phyloP scores from a whole-genome alignment of 2,329 filamentous ascomycete genomes.

The Leptographium radiaticola region DNA sequence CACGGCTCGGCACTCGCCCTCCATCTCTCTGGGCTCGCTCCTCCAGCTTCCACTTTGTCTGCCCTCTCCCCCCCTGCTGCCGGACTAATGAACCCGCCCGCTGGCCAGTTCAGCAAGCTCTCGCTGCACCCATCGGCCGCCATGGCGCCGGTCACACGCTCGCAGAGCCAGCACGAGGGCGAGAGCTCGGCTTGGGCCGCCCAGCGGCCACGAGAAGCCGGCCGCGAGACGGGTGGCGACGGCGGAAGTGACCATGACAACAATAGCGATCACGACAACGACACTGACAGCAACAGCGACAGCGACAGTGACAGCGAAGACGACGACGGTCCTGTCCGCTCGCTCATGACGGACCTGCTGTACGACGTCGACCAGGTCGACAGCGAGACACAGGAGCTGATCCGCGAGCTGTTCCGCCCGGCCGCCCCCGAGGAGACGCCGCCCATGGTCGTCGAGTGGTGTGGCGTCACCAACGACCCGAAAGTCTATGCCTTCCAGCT shows the following conservation, averaged over 20 bases:
- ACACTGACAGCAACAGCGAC: neutral
- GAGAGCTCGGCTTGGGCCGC: too few species aligned
- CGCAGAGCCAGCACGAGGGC: neutral
- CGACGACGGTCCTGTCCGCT: constrained; percentile 17
- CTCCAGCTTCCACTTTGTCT: neutral
- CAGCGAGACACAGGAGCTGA: constrained; percentile 12
- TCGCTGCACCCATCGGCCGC: constrained; percentile 1
- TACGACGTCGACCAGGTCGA: constrained; percentile 21
- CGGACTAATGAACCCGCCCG: constrained; percentile 6
- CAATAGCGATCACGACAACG: neutral
- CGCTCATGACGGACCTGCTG: constrained; percentile 19
- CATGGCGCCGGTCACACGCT: constrained; percentile 11
- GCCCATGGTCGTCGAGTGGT: constrained; percentile 35
- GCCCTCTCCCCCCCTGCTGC: neutral
- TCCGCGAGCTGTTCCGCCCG: constrained; percentile 29
- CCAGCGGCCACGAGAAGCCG: too few species aligned
- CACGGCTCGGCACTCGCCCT: too few species aligned
- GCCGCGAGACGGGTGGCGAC: neutral
- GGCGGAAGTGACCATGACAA: neutral
- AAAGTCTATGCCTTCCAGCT: constrained; percentile 42
- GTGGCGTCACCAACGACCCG: constrained; percentile 23
- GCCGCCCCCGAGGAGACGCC: constrained; percentile 25
- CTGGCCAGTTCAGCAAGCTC: constrained; percentile 6
- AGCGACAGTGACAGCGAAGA: constrained; percentile 15
- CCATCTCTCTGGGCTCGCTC: too few species aligned